Evolutionary conservation across 192 early-diverging fungal species (phyloP).

Genomic region (Rhizophagus sp.): DNA sequence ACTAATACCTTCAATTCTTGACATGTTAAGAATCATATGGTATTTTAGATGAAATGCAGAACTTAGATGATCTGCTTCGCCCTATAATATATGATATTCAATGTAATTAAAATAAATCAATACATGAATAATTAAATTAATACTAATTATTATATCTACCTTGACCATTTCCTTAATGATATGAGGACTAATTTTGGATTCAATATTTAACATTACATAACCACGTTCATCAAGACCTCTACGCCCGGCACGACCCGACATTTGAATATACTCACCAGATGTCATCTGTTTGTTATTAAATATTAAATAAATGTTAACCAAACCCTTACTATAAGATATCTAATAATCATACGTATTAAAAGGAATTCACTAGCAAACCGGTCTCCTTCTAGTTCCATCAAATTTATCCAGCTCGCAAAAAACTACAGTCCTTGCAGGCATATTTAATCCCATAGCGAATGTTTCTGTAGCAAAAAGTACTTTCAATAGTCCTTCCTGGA

Average conservation of each 20-base stretch:
- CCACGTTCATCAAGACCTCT: constrained; percentile 97
- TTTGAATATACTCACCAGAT: constrained; percentile 98
- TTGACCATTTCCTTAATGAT: constrained; percentile 95
- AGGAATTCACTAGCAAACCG: constrained; percentile 50
- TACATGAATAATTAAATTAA: background rate
- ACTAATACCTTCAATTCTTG: constrained; percentile 91
- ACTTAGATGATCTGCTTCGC: constrained; percentile 79
- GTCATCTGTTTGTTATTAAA: constrained; percentile 39
- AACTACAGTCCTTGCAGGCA: constrained; percentile 98
- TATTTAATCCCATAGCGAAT: constrained; percentile 98
- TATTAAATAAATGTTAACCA: background rate
- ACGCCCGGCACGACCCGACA: constrained; percentile 97
- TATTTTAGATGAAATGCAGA: constrained; percentile 96
- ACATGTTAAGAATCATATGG: constrained; percentile 95
- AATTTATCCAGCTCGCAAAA: constrained; percentile 92
- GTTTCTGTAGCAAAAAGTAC: constrained; percentile 99
- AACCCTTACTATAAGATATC: background rate
- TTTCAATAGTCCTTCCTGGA: constrained; percentile 96
- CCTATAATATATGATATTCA: constrained; percentile 32
- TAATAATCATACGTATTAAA: background rate
- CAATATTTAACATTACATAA: constrained; percentile 95
- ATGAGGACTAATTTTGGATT: constrained; percentile 91
- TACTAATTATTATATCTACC: constrained; percentile 34
- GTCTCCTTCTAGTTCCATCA: constrained; percentile 86
- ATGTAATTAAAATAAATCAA: background rate